Conservation (phyloP, 495 filamentous ascomycete genomes). For the Tuber aestivum region DNA sequence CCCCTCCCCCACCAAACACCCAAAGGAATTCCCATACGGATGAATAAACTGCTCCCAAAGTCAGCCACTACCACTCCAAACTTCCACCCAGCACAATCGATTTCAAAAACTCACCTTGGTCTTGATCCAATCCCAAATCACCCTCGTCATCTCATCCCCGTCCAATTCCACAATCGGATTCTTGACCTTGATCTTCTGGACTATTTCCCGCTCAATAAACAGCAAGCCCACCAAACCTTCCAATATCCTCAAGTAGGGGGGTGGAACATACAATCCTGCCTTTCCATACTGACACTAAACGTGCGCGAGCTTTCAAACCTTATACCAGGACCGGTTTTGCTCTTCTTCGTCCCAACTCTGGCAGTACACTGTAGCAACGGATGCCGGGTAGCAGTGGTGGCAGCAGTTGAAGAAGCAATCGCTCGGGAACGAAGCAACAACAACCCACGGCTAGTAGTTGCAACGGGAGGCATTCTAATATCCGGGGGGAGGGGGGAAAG, state of each 20-base stretch:
- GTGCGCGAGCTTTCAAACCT: neutral
- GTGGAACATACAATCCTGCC: slow-evolving; percentile 6
- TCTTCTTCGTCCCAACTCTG: neutral
- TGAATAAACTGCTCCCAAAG: slow-evolving; percentile 63
- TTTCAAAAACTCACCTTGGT: slow-evolving; percentile 58
- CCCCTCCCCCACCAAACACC: slow-evolving; percentile 10
- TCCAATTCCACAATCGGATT: slow-evolving; percentile 92
- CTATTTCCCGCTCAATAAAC: slow-evolving; percentile 13
- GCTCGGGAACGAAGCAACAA: neutral
- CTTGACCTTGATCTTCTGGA: slow-evolving; percentile 86
- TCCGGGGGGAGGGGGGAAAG: neutral
- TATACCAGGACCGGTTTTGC: neutral
- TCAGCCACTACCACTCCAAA: neutral
- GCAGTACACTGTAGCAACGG: neutral
- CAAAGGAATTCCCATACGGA: slow-evolving; percentile 53
- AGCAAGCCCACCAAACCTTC: neutral
- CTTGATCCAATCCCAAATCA: slow-evolving; percentile 98
- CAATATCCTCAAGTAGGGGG: slow-evolving; percentile 1
- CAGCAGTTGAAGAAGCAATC: neutral
- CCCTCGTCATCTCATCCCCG: slow-evolving; percentile 98
- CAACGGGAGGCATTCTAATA: neutral
- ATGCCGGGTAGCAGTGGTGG: neutral
- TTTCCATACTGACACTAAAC: neutral
- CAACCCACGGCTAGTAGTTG: neutral
- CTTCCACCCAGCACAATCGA: slow-evolving; percentile 5